Evolutionary conservation across 2,329 filamentous ascomycete genomes (phyloP).

Genomic region (Didymella pomorum): DNA sequence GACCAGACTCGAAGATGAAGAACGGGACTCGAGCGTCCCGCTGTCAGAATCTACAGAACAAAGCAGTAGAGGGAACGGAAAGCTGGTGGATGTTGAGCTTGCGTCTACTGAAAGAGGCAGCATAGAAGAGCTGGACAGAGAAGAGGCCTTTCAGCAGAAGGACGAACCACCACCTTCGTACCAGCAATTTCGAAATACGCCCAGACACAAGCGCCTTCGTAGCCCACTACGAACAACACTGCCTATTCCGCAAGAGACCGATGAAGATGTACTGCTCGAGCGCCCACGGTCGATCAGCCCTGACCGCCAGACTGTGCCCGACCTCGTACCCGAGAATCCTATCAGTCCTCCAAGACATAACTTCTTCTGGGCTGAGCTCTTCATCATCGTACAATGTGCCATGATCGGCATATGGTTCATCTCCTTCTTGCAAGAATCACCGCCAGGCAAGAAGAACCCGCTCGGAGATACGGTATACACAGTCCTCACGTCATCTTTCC

Average conservation of each 20-base stretch:
- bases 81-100: constrained; percentile 86
- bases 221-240: constrained; percentile 53
- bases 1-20: constrained; percentile 45
- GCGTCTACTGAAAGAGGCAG: constrained; percentile 67
- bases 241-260: constrained; percentile 59
- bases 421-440: constrained; percentile 86
- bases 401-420: constrained; percentile 89
- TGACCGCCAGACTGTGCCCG: constrained; percentile 63
- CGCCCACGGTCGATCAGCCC: constrained; percentile 57
- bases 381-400: constrained; percentile 81
- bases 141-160: constrained; percentile 49
- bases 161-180: constrained; percentile 65
- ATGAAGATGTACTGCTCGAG: constrained; percentile 58
- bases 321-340: constrained; percentile 62
- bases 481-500: constrained; percentile 83
- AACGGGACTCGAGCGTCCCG: constrained; percentile 53
- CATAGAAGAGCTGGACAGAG: constrained; percentile 51
- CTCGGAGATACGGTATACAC: constrained; percentile 95
- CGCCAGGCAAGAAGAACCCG: constrained; percentile 71
- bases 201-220: constrained; percentile 49
- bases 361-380: constrained; percentile 89
- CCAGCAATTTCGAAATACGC: constrained; percentile 63
- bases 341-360: constrained; percentile 69
- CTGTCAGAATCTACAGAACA: constrained; percentile 53
- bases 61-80: constrained; percentile 66